These are phyloP conservation scores for Emmonsia crescens DNA, from an alignment of 2,329 filamentous ascomycete genomes.

Conservation along the genomic window DNA sequence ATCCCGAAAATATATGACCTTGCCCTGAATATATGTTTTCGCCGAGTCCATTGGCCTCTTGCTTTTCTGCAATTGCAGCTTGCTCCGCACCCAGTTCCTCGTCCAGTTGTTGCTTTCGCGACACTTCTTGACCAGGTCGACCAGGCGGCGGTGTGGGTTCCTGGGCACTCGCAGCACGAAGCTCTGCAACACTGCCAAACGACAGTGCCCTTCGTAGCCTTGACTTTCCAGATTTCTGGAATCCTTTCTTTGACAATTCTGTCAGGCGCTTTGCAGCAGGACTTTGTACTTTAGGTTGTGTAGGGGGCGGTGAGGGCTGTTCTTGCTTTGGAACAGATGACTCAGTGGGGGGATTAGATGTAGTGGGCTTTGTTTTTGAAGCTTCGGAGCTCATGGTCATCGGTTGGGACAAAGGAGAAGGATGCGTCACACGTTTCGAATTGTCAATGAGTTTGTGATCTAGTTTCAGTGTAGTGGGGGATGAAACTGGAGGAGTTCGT, in stretches of 20 bases:
- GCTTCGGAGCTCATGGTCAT: constrained; percentile 50
- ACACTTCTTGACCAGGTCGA: constrained; percentile 40
- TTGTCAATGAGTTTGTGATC: constrained; percentile 45
- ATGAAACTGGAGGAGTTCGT: background rate
- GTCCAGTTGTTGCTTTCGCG: constrained; percentile 54
- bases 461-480: background rate
- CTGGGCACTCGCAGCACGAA: constrained; percentile 62
- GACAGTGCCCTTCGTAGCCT: constrained; percentile 85
- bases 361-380: constrained; percentile 11
- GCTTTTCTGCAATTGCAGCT: constrained; percentile 77
- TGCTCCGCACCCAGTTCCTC: constrained; percentile 78
- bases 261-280: constrained; percentile 75
- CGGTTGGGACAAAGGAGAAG: constrained; percentile 65
- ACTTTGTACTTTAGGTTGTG: constrained; percentile 35
- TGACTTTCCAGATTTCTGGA: constrained; percentile 70
- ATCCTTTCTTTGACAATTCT: constrained; percentile 74
- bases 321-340: constrained; percentile 25
- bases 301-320: constrained; percentile 26
- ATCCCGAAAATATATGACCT: constrained; percentile 74
- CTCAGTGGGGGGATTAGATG: background rate
- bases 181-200: constrained; percentile 88
- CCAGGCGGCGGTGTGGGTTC: constrained; percentile 41
- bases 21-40: constrained; percentile 86
- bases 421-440: constrained; percentile 53
- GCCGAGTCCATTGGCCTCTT: constrained; percentile 85